phyloP scores from a whole-genome alignment of 108 stramenopile genomes.

The Cafeteria roenbergensis region DNA sequence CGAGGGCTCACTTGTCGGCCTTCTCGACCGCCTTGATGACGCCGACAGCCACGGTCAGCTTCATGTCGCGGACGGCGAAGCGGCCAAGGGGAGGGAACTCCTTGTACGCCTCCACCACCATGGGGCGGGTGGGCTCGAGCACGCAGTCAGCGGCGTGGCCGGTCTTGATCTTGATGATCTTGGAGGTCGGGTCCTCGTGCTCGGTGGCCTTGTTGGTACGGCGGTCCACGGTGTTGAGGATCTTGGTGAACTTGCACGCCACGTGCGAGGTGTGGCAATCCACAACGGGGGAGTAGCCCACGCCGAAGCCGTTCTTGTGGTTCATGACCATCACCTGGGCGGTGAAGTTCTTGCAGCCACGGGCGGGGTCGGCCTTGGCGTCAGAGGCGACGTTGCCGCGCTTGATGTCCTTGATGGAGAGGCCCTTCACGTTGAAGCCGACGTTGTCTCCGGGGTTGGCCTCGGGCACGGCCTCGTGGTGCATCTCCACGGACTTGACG shows the following conservation, averaged over 20 bases:
- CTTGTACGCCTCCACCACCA: slow-evolving; percentile 76
- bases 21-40: slow-evolving; percentile 72
- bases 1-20: slow-evolving; percentile 29
- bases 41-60: slow-evolving; percentile 72
- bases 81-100: slow-evolving; percentile 91
- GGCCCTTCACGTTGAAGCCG: slow-evolving; percentile 80
- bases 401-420: slow-evolving; percentile 69
- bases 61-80: slow-evolving; percentile 80
- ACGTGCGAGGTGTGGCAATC: slow-evolving; percentile 89
- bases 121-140: slow-evolving; percentile 68
- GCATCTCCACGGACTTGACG: slow-evolving; percentile 83
- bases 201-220: slow-evolving; percentile 68
- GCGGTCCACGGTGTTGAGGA: slow-evolving; percentile 77
- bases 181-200: slow-evolving; percentile 57
- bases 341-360: slow-evolving; percentile 48
- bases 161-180: slow-evolving; percentile 64
- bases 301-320: slow-evolving; percentile 64
- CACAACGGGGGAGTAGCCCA: slow-evolving; percentile 76
- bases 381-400: slow-evolving; percentile 77
- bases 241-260: slow-evolving; percentile 71
- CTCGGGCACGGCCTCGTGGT: slow-evolving; percentile 65
- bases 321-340: slow-evolving; percentile 87
- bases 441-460: slow-evolving; percentile 81
- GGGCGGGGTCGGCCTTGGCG: slow-evolving; percentile 57
- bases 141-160: slow-evolving; percentile 78